Evolutionary conservation across 2,329 filamentous ascomycete species (phyloP).

Genomic region (Aspergillus fischeri): DNA sequence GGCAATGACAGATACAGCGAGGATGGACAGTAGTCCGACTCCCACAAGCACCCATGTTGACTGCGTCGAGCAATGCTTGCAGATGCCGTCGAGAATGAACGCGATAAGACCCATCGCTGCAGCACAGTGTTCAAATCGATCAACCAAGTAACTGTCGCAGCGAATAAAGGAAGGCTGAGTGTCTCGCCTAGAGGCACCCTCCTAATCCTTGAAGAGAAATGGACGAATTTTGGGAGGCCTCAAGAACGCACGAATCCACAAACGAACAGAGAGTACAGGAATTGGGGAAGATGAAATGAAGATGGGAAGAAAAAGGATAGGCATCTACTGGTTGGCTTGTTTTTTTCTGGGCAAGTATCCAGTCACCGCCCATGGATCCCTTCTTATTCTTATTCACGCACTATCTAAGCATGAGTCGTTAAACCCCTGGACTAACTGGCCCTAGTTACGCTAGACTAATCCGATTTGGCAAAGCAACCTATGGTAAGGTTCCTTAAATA

Average conservation of each 20-base stretch:
- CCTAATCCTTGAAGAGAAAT: not conserved
- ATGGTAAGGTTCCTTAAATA: not conserved
- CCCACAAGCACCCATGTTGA: constrained; percentile 45
- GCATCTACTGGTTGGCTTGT: not conserved
- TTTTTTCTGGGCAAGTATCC: not conserved
- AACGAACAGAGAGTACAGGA: not conserved
- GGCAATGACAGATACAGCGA: constrained; percentile 59
- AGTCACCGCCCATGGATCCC: not conserved
- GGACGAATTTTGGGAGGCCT: not conserved
- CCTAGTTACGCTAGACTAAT: not conserved
- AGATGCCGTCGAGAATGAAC: constrained; percentile 42
- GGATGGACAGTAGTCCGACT: constrained; percentile 44
- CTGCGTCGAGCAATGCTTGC: constrained; percentile 44
- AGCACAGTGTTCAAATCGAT: not conserved
- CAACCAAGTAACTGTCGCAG: not conserved
- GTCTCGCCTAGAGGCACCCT: constrained; percentile 8
- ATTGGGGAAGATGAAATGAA: not conserved
- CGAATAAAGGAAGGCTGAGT: not conserved
- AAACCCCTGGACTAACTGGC: not conserved
- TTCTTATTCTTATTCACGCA: not conserved
- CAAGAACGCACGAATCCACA: not conserved
- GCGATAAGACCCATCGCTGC: constrained; percentile 51
- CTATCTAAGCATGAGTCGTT: too few relatives aligned
- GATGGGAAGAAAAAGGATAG: not conserved
- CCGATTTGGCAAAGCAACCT: not conserved